These are phyloP conservation scores for Torulaspora quercuum DNA, from an alignment of 805 yeast genomes.

Conservation along the genomic window DNA sequence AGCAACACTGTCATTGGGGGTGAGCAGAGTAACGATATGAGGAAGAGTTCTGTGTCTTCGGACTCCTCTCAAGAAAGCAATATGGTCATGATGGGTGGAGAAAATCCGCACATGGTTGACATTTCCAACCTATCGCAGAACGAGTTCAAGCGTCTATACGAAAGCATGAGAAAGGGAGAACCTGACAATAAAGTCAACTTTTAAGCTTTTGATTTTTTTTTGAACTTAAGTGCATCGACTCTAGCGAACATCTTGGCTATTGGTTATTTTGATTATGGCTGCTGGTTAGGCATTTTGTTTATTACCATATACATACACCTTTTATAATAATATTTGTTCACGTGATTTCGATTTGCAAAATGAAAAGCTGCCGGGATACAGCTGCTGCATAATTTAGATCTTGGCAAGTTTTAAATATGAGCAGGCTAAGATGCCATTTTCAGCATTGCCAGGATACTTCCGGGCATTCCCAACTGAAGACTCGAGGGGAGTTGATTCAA, in stretches of 20 bases:
- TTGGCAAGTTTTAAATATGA: too few relatives aligned
- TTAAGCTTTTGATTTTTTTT: slow-evolving; percentile 4
- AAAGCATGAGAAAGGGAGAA: slow-evolving; percentile 26
- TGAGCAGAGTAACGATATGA: slow-evolving; percentile 1
- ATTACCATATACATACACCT: too few relatives aligned
- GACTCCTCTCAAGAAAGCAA: slow-evolving; percentile 7
- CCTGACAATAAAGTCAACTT: slow-evolving; percentile 30
- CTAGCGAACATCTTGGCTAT: too few relatives aligned
- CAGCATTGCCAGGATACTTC: slow-evolving; percentile 30
- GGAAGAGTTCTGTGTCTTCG: slow-evolving; percentile 13
- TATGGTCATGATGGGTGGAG: slow-evolving; percentile 5
- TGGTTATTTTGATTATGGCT: background rate
- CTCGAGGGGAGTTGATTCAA: slow-evolving; percentile 18
- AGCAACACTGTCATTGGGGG: slow-evolving; percentile 1
- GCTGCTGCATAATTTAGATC: too few relatives aligned
- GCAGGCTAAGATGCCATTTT: slow-evolving; percentile 3
- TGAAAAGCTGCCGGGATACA: too few relatives aligned
- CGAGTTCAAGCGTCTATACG: slow-evolving; percentile 27
- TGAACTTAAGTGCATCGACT: too few relatives aligned
- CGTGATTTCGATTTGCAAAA: too few relatives aligned
- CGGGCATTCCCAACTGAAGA: slow-evolving; percentile 17
- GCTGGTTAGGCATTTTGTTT: slow-evolving; percentile 5
- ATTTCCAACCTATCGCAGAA: slow-evolving; percentile 22
- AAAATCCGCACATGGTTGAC: slow-evolving; percentile 18
- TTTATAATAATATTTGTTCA: too few relatives aligned